phyloP scores from a whole-genome alignment of 192 early-diverging fungal genomes.

The Coemansia sp. region DNA sequence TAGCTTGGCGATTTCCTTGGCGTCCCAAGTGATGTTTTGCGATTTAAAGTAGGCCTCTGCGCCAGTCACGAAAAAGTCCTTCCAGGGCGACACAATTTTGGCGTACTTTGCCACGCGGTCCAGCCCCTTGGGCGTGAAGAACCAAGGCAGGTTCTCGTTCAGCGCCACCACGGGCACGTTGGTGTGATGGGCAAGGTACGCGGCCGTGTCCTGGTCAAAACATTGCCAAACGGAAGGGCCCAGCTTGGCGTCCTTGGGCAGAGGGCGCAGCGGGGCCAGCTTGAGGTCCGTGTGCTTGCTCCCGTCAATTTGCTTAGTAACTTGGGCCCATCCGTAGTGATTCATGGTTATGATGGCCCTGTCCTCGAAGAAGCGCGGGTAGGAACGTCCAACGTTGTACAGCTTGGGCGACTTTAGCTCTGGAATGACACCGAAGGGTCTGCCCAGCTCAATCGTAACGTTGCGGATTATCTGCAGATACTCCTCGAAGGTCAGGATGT shows the following conservation, averaged over 20 bases:
- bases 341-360: constrained; percentile 32
- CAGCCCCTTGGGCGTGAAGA: constrained; percentile 36
- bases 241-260: neutral
- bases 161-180: constrained; percentile 26
- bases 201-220: constrained; percentile 46
- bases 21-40: constrained; percentile 34
- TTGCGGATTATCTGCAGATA: constrained; percentile 41
- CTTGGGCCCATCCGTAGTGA: constrained; percentile 38
- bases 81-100: constrained; percentile 42
- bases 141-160: constrained; percentile 25
- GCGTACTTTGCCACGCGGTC: constrained; percentile 29
- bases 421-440: constrained; percentile 40
- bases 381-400: constrained; percentile 28
- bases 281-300: constrained; percentile 15
- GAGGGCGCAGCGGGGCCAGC: neutral
- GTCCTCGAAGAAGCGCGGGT: constrained; percentile 46
- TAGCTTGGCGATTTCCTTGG: constrained; percentile 18
- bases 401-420: constrained; percentile 49
- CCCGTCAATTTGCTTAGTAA: constrained; percentile 13
- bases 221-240: constrained; percentile 42
- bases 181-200: constrained; percentile 27
- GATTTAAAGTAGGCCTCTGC: constrained; percentile 17
- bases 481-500: constrained; percentile 44
- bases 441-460: constrained; percentile 18
- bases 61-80: constrained; percentile 44